phyloP scores from a whole-genome alignment of 495 filamentous ascomycete genomes.

The Penicillium daleae region DNA sequence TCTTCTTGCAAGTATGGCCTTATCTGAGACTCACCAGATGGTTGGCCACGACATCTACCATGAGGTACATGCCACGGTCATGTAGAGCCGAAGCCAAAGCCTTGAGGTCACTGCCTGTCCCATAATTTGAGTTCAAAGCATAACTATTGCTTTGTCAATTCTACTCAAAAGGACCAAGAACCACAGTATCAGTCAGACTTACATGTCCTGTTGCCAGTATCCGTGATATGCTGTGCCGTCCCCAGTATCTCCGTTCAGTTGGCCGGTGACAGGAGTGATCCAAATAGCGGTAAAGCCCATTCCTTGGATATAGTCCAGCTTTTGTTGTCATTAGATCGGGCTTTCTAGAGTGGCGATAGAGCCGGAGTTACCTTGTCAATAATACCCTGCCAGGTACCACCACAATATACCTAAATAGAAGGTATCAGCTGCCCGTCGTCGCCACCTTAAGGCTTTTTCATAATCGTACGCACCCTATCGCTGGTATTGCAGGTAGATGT shows the following conservation, averaged over 20 bases:
- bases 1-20: background rate
- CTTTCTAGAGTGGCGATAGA: background rate
- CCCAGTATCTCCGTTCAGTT: constrained; percentile 54
- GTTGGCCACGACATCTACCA: constrained; percentile 82
- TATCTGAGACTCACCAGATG: constrained; percentile 58
- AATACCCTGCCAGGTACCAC: constrained; percentile 75
- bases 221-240: constrained; percentile 70
- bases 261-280: constrained; percentile 75
- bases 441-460: background rate
- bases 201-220: constrained; percentile 75
- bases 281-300: constrained; percentile 85
- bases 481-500: constrained; percentile 55
- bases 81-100: constrained; percentile 63
- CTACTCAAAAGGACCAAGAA: background rate
- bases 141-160: constrained; percentile 39
- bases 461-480: constrained; percentile 29
- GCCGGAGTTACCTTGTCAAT: constrained; percentile 57
- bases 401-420: constrained; percentile 61
- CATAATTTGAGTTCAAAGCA: constrained; percentile 65
- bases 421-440: background rate
- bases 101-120: constrained; percentile 65
- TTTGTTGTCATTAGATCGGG: constrained; percentile 21
- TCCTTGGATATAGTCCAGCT: constrained; percentile 61
- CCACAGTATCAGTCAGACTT: constrained; percentile 7
- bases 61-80: constrained; percentile 68